phyloP scores from a whole-genome alignment of 2,329 filamentous ascomycete species.

The Tolypocladium tropicale region DNA sequence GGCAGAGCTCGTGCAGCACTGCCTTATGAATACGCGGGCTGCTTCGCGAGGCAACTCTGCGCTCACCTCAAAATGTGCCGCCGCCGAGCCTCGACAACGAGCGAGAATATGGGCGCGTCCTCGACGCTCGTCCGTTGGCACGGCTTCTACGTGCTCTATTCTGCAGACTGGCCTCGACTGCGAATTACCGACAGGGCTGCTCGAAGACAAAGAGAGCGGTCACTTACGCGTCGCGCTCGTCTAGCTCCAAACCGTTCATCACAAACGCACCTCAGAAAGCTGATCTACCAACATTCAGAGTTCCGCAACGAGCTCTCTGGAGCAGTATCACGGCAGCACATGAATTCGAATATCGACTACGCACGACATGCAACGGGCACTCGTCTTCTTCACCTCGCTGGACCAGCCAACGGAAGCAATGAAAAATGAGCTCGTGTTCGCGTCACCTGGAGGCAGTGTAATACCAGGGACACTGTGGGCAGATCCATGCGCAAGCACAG shows the following conservation, averaged over 20 bases:
- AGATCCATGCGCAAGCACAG: constrained; percentile 31
- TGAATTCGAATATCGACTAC: neutral
- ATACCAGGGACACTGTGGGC: constrained; percentile 34
- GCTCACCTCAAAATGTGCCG: neutral
- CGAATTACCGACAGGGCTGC: no score
- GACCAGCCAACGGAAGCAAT: constrained; percentile 25
- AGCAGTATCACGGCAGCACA: neutral
- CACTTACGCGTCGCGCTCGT: no score
- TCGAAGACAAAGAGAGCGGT: no score
- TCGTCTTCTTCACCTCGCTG: constrained; percentile 36
- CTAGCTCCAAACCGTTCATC: no score
- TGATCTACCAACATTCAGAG: no score
- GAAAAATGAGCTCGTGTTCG: constrained; percentile 24
- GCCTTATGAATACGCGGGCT: neutral
- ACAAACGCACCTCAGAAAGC: no score
- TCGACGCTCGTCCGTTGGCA: neutral
- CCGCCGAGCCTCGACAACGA: no score
- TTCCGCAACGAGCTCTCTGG: no score
- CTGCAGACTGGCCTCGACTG: neutral
- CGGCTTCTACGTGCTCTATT: neutral
- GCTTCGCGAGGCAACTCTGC: neutral
- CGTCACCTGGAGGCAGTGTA: constrained; percentile 35
- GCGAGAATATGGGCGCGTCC: neutral
- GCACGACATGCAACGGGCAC: neutral
- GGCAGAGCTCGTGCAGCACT: neutral